Evolutionary conservation across 2,329 filamentous ascomycete genomes (phyloP).

Genomic region (Aureobasidium lini): DNA sequence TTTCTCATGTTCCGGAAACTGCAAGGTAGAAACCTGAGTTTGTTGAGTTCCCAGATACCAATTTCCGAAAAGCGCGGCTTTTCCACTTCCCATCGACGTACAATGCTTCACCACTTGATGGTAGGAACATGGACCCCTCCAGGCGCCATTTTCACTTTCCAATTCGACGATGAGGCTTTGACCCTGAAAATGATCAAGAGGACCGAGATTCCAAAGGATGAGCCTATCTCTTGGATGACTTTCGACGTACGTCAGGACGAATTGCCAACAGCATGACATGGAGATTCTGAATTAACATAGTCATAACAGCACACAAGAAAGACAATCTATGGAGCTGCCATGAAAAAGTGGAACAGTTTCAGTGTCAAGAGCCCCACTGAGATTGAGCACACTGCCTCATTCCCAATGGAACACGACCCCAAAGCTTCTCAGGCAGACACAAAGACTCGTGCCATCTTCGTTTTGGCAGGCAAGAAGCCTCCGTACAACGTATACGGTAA

Average conservation of each 20-base stretch:
- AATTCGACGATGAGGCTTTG: conserved; percentile 75
- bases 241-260: conserved; percentile 59
- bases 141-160: conserved; percentile 81
- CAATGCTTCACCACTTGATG: conserved; percentile 85
- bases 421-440: conserved; percentile 61
- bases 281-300: not conserved
- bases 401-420: conserved; percentile 67
- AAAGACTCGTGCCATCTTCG: conserved; percentile 83
- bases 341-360: conserved; percentile 90
- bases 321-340: conserved; percentile 79
- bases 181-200: conserved; percentile 69
- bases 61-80: not conserved
- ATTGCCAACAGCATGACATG: not conserved
- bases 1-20: not conserved
- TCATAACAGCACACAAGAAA: conserved; percentile 65
- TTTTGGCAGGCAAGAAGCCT: conserved; percentile 68
- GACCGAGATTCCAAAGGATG: conserved; percentile 71
- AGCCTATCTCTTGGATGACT: conserved; percentile 91
- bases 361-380: conserved; percentile 66
- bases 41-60: not conserved
- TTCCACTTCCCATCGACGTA: conserved; percentile 19
- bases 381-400: conserved; percentile 66
- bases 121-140: conserved; percentile 83
- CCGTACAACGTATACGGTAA: conserved; percentile 83
- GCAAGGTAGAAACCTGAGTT: not conserved